Percentiles rank a stretch among this genome's conserved stretches.
phyloP scores from a whole-genome alignment of 169 alveolate species.

The Plasmodium coatneyi region DNA sequence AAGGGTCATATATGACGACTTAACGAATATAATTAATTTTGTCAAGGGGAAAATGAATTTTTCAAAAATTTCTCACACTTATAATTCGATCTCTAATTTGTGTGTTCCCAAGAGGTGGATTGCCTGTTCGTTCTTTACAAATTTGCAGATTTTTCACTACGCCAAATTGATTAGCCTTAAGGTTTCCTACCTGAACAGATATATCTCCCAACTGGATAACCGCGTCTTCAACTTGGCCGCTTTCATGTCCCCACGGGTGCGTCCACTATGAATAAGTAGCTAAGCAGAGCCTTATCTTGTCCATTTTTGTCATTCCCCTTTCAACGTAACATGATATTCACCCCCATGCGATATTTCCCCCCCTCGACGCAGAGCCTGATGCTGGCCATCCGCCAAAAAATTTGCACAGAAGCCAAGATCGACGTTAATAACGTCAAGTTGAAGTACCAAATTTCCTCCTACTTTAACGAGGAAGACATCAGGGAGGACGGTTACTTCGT shows the following conservation, averaged over 20 bases:
- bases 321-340: not conserved
- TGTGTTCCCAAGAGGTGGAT: constrained; percentile 68
- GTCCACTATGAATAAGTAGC: not conserved
- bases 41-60: constrained; percentile 43
- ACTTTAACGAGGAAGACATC: constrained; percentile 57
- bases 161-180: constrained; percentile 31
- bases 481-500: constrained; percentile 48
- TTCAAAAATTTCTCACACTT: constrained; percentile 12
- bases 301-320: not conserved
- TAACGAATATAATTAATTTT: constrained; percentile 53
- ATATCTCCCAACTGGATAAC: constrained; percentile 1
- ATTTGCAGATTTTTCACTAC: constrained; percentile 45
- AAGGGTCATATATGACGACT: constrained; percentile 52
- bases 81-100: constrained; percentile 38
- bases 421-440: constrained; percentile 54
- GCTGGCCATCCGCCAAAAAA: constrained; percentile 50
- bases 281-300: not conserved
- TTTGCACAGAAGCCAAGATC: constrained; percentile 31
- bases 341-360: not conserved
- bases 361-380: constrained; percentile 51
- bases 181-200: constrained; percentile 31
- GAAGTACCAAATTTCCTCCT: constrained; percentile 35
- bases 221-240: constrained; percentile 48
- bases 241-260: constrained; percentile 65
- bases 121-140: constrained; percentile 33